Evolutionary conservation across 2,329 filamentous ascomycete genomes (phyloP).

Genomic region (Byssoonygena ceratinophila): DNA sequence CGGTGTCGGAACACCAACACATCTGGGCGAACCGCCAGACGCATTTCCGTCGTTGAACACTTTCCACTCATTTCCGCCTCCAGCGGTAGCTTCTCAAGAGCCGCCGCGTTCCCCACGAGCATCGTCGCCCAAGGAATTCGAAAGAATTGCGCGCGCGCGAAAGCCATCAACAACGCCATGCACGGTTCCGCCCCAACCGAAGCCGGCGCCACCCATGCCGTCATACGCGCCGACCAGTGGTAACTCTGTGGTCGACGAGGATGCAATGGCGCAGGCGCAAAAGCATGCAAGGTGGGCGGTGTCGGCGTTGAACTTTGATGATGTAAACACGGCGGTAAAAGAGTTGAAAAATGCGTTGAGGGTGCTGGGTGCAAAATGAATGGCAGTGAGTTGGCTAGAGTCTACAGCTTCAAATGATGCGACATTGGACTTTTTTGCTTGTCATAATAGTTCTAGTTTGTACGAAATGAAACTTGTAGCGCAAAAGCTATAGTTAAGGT

Average conservation of each 20-base stretch:
- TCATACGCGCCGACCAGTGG: constrained; percentile 18
- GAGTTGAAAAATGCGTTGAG: constrained; percentile 68
- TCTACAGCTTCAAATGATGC: no score
- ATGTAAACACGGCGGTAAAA: constrained; percentile 77
- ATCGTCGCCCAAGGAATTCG: constrained; percentile 11
- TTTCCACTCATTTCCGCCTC: constrained; percentile 35
- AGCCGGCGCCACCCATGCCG: constrained; percentile 23
- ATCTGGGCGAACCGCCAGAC: constrained; percentile 12
- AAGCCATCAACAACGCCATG: constrained; percentile 12
- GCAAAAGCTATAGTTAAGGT: no score
- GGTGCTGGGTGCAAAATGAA: constrained; percentile 53
- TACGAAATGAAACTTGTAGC: no score
- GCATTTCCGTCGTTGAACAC: constrained; percentile 19
- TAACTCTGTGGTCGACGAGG: constrained; percentile 48
- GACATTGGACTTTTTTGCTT: no score
- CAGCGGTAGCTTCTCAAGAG: constrained; percentile 25
- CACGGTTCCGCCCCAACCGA: constrained; percentile 24
- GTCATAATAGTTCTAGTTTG: no score
- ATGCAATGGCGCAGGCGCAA: constrained; percentile 67
- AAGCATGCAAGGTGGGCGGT: constrained; percentile 98
- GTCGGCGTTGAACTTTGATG: constrained; percentile 91
- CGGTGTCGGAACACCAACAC: constrained; percentile 16
- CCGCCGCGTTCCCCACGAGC: constrained; percentile 18
- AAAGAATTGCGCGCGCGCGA: constrained; percentile 5
- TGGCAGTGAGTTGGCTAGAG: background rate